A percentile compares a stretch with the other conserved stretches of the same genome.
These are phyloP conservation scores for Tolypocladium sp. DNA, from an alignment of 2,329 filamentous ascomycete species.

Conservation along the genomic window DNA sequence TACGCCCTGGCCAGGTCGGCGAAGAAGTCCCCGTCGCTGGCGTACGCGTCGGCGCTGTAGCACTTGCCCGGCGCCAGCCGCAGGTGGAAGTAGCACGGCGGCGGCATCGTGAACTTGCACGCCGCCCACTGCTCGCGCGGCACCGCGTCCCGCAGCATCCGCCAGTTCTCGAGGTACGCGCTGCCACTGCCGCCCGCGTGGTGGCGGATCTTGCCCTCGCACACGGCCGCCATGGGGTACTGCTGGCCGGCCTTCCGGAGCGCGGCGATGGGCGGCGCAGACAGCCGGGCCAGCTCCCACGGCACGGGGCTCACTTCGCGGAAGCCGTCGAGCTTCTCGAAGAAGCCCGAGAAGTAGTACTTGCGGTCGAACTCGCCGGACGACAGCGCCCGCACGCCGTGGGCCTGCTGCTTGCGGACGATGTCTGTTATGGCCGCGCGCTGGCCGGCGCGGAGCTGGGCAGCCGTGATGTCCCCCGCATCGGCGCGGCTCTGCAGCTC, in stretches of 20 bases:
- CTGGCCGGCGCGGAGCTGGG: constrained; percentile 45
- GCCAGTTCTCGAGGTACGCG: constrained; percentile 34
- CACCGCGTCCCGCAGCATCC: constrained; percentile 29
- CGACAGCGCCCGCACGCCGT: constrained; percentile 54
- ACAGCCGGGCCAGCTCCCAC: constrained; percentile 25
- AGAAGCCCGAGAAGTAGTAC: constrained; percentile 40
- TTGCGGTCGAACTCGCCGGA: constrained; percentile 58
- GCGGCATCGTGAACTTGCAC: constrained; percentile 59
- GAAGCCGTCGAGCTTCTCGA: constrained; percentile 35
- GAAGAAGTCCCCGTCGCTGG: constrained; percentile 46
- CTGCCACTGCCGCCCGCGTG: constrained; percentile 15
- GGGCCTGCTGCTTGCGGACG: constrained; percentile 53
- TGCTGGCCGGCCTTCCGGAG: constrained; percentile 27
- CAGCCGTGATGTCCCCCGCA: constrained; percentile 30
- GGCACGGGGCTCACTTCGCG: constrained; percentile 26
- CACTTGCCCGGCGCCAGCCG: constrained; percentile 40
- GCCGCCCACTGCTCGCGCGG: constrained; percentile 50
- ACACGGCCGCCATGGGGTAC: constrained; percentile 29
- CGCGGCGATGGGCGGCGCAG: constrained; percentile 28
- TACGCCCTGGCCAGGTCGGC: constrained; percentile 47
- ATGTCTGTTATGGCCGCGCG: constrained; percentile 55
- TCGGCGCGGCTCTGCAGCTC: constrained; percentile 39
- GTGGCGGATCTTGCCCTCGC: constrained; percentile 32
- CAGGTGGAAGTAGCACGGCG: constrained; percentile 59
- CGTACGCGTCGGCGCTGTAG: constrained; percentile 42